Base-by-base conservation (phyloP, 345 rosid species). In the Camelina neglecta region DNA sequence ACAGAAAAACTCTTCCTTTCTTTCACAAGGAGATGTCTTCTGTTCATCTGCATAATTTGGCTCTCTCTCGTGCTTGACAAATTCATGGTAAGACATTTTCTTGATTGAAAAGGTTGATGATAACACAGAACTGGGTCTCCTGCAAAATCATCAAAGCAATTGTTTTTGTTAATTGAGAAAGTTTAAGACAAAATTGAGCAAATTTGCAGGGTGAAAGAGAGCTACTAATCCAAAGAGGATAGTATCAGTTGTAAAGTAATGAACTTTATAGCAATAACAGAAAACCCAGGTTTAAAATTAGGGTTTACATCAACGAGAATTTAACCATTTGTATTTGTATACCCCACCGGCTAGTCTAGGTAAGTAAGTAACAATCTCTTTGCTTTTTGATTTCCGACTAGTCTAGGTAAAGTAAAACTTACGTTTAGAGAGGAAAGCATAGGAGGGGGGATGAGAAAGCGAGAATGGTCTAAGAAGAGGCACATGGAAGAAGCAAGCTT, bases 1-100 rank as follows among this genome's bases (percentile, higher is more conserved):
- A 73, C 58, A 3, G 83, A 72, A 70, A 84, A 73, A 2, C 24
- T 80, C 58, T 69, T 82, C 45, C 65, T 75, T 42, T 65, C 36
- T 65, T 75, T 73, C 1, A 65, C 51, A 18, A 59, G 21, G 8
- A 76, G 66, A 54, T 72, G 79, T 66, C 82, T 53, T 73, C 79
- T 59, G 35, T 74, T 79, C 23, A 41, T 57, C 70, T 76, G 76
- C 66, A 69, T 6, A 35, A 62, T 61, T 33, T 29, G 79, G n/a
- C 62, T 75, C 69, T 66, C 75, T 42, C 76, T 61, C 10, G 71
- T 64, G 58, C 72, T 81, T 38, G 56, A 54, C 67, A 72, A 15
- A 61, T 60, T 77, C 65, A 60, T 20, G 57, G 82, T 29, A 69
- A 38, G 62, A 29, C 63, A 36, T 58, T 42, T 44, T 68, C 75